Base-by-base conservation (phyloP, 257 asterid genomes). In the Ophiorrhiza pumila region DNA sequence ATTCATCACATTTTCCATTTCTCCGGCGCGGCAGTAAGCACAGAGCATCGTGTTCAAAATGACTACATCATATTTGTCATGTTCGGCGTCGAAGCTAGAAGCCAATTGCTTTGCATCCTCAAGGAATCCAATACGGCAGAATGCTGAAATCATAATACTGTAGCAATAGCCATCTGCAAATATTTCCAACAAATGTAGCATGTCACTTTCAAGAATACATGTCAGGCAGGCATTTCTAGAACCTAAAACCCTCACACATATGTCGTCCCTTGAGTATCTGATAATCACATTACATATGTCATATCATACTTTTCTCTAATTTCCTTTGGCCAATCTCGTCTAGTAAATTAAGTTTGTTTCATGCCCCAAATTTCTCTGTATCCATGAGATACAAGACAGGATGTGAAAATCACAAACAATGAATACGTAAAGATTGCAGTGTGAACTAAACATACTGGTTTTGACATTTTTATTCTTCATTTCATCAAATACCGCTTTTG, bases 1-100 rank as follows among this genome's bases (percentile, higher is more conserved):
- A 82, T 84, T 94, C 98, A 94, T 94, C 72, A 94, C 96, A 76
- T 91, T 91, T 76, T 90, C 97, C 95, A 94, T 89, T 72, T 91
- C 96, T 65, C 96, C 95, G 7, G 96, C 81, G 85, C 96, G 83
- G 80, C 96, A 94, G 77, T 94, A 94, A 76, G 95, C 96, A 81
- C 89, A 84, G 68, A 94, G 96, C 93, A 94, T 94, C 22, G 96
- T 81, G 65, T 94, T 94, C 83, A 94, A 81, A 78, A 91, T 87
- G 76, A 94, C 96, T 88, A 90, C 88, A 55, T 94, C 98, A 76
- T 94, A 94, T 86, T 84, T 90, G 82, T 82, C 88, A 81, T 85
- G 86, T 83, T 87, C 90, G 56, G 73, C 87, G 86, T 94, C 96
- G 79, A 78, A 94, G 79, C 87, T 90, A 84, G 80, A 77, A 72